Conservation (phyloP, 148 eudicot species). For the Nepenthes mirabilis region DNA sequence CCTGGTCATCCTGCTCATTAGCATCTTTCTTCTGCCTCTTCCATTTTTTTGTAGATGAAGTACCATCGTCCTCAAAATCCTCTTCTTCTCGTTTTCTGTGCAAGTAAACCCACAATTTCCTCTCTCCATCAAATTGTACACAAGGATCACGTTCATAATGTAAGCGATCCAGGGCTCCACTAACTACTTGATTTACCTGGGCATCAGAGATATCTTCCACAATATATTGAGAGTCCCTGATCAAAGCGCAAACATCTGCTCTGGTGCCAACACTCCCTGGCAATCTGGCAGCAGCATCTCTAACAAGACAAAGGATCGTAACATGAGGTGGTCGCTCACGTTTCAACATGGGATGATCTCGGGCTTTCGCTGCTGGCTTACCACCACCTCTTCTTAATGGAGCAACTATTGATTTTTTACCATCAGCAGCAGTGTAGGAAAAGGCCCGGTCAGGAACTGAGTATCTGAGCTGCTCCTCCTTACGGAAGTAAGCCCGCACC, state of each 20-base stretch:
- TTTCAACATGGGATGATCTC: conserved; percentile 88
- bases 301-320: conserved; percentile 89
- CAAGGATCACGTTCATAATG: conserved; percentile 98
- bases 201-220: conserved; percentile 78
- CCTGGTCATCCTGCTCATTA: conserved; percentile 60
- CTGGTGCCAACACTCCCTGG: conserved; percentile 94
- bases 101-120: conserved; percentile 92
- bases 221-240: conserved; percentile 82
- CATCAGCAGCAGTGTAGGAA: conserved; percentile 91
- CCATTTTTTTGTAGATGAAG: conserved; percentile 97
- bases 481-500: conserved; percentile 68
- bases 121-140: conserved; percentile 78
- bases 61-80: conserved; percentile 97
- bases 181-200: conserved; percentile 83
- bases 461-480: conserved; percentile 77
- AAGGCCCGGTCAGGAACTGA: conserved; percentile 88
- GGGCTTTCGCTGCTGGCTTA: conserved; percentile 93
- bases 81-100: conserved; percentile 94
- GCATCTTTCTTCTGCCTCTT: conserved; percentile 87
- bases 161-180: conserved; percentile 96
- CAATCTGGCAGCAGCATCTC: conserved; percentile 95
- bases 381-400: conserved; percentile 94
- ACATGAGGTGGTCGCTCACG: conserved; percentile 93
- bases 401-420: conserved; percentile 88
- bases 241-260: conserved; percentile 88